Evolutionary conservation across 306 rosid genomes (phyloP).

Genomic region (Hippophae gyantsensis): DNA sequence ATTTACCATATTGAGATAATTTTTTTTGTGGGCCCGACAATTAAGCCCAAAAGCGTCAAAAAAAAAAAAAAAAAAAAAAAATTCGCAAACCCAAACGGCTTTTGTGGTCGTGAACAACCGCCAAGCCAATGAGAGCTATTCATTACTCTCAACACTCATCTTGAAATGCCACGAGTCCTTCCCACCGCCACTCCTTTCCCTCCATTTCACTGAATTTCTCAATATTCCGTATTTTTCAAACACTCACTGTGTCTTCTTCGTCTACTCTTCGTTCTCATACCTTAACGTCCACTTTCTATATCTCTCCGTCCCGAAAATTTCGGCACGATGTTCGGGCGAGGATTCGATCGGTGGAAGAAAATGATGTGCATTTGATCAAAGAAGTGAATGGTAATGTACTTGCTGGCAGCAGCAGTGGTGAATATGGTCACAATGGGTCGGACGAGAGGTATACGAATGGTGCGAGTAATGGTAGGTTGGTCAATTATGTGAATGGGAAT

Average conservation of each 20-base stretch:
- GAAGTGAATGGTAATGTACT: constrained; percentile 61
- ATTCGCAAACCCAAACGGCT: too few relatives aligned
- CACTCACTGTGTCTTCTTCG: constrained; percentile 14
- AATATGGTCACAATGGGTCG: too few relatives aligned
- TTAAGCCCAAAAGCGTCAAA: too few relatives aligned
- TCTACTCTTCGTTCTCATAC: not conserved
- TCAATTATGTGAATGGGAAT: constrained; percentile 59
- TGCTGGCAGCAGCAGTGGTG: constrained; percentile 21
- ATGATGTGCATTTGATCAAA: constrained; percentile 36
- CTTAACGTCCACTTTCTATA: not conserved
- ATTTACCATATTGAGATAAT: too few relatives aligned
- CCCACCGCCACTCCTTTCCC: constrained; percentile 43
- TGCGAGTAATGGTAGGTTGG: constrained; percentile 42
- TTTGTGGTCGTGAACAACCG: not conserved
- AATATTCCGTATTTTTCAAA: too few relatives aligned
- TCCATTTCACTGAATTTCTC: not conserved
- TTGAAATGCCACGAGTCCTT: constrained; percentile 58
- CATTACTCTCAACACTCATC: constrained; percentile 31
- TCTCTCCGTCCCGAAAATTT: constrained; percentile 11
- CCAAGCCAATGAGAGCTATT: constrained; percentile 47
- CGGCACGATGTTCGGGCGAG: constrained; percentile 25
- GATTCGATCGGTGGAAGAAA: constrained; percentile 47
- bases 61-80: too few relatives aligned
- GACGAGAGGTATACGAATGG: constrained; percentile 32
- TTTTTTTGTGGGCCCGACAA: too few relatives aligned